phyloP scores from a whole-genome alignment of 2,329 filamentous ascomycete genomes.

The Claviceps sp. region DNA sequence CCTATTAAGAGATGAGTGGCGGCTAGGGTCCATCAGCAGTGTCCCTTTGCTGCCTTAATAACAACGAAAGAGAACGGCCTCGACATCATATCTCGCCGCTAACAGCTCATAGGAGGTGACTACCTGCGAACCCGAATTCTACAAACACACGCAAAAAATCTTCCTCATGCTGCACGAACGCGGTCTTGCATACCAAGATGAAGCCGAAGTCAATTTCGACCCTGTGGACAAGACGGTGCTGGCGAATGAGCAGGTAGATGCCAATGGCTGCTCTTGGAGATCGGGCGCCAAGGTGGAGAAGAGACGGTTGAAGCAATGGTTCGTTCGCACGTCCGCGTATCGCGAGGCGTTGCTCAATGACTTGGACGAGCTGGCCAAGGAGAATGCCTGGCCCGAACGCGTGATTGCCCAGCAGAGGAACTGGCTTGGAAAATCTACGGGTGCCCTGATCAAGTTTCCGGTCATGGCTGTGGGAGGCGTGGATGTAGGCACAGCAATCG shows the following conservation, averaged over 20 bases:
- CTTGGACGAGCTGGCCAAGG: conserved; percentile 48
- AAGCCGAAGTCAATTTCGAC: conserved; percentile 81
- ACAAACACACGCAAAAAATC: conserved; percentile 77
- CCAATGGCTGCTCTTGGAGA: conserved; percentile 73
- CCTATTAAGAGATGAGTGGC: too few relatives aligned
- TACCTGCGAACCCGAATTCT: conserved; percentile 75
- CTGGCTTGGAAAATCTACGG: conserved; percentile 72
- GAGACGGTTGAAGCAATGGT: conserved; percentile 73
- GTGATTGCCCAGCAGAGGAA: conserved; percentile 75
- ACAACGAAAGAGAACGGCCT: not conserved
- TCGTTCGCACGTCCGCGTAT: conserved; percentile 70
- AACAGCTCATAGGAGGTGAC: conserved; percentile 51
- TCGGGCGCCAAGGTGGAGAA: conserved; percentile 78
- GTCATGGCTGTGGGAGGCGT: conserved; percentile 32
- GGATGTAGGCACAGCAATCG: conserved; percentile 34
- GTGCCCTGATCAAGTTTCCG: conserved; percentile 59
- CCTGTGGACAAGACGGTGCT: conserved; percentile 80
- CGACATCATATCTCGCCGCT: not conserved
- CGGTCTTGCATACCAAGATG: conserved; percentile 69
- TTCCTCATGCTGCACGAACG: conserved; percentile 65
- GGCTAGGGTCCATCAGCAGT: too few relatives aligned
- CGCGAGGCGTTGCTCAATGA: conserved; percentile 59
- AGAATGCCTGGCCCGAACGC: conserved; percentile 65
- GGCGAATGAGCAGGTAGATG: conserved; percentile 87
- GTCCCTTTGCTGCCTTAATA: too few relatives aligned